These are phyloP conservation scores for Nymphaea colorata DNA, from an alignment of 164 flowering plant species.

Conservation along the genomic window DNA sequence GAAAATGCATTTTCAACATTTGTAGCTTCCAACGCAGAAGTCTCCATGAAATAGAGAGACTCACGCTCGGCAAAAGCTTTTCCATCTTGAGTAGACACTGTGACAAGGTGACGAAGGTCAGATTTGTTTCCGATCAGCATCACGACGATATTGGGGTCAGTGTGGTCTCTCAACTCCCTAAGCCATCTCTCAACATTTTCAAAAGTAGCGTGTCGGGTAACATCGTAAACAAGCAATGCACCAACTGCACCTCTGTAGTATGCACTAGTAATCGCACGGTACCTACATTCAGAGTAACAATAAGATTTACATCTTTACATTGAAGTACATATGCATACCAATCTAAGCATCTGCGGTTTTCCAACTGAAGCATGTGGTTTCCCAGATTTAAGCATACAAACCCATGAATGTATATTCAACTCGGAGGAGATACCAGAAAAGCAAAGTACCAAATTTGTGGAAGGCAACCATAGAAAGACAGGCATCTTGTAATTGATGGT, in stretches of 20 bases:
- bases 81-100: slow-evolving; percentile 55
- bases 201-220: slow-evolving; percentile 50
- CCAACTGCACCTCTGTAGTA: slow-evolving; percentile 71
- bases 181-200: slow-evolving; percentile 61
- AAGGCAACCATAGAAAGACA: too few relatives aligned
- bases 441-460: too few relatives aligned
- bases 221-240: slow-evolving; percentile 57
- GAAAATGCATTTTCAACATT: slow-evolving; percentile 62
- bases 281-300: slow-evolving; percentile 18
- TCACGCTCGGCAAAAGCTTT: slow-evolving; percentile 52
- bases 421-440: too few relatives aligned
- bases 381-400: too few relatives aligned
- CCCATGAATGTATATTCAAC: too few relatives aligned
- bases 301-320: background rate
- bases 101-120: slow-evolving; percentile 57
- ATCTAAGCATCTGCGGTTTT: too few relatives aligned
- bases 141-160: slow-evolving; percentile 62
- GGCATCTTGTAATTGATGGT: too few relatives aligned
- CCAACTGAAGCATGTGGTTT: too few relatives aligned
- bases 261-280: slow-evolving; percentile 73
- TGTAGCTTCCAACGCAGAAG: slow-evolving; percentile 56
- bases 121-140: slow-evolving; percentile 72
- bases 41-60: slow-evolving; percentile 60
- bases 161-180: slow-evolving; percentile 51
- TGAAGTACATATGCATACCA: too few relatives aligned